Percentiles rank a stretch among this genome's conserved stretches.
phyloP scores from a whole-genome alignment of 108 stramenopile species.

The Nitzschia palea region DNA sequence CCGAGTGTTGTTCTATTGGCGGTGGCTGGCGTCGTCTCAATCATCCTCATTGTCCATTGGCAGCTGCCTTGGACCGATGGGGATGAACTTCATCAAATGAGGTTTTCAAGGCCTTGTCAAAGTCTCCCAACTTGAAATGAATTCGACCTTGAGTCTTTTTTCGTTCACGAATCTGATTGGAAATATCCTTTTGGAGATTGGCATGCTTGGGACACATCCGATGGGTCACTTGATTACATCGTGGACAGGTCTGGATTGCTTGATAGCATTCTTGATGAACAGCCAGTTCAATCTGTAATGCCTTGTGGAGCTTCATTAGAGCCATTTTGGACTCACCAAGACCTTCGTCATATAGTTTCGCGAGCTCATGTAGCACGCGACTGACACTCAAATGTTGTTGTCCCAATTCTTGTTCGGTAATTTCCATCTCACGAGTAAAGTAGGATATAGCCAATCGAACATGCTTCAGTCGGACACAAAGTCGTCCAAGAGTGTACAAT shows the following conservation, averaged over 20 bases:
- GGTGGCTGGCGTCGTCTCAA: no score
- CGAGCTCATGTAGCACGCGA: conserved; percentile 31
- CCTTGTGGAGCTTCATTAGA: conserved; percentile 31
- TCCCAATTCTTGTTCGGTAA: conserved; percentile 30
- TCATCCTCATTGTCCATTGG: no score
- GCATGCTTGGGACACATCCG: conserved; percentile 29
- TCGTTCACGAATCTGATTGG: conserved; percentile 35
- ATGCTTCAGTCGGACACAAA: conserved; percentile 22
- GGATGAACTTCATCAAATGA: conserved; percentile 27
- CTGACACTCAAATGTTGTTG: conserved; percentile 26
- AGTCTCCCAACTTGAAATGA: conserved; percentile 44
- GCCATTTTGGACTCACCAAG: conserved; percentile 31
- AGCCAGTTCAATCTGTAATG: conserved; percentile 28
- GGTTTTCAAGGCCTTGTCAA: conserved; percentile 33
- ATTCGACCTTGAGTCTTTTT: conserved; percentile 32
- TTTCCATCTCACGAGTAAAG: conserved; percentile 33
- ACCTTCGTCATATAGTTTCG: conserved; percentile 34
- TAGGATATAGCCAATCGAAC: conserved; percentile 28
- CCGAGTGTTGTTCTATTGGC: no score
- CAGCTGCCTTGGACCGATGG: no score
- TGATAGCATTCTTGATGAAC: conserved; percentile 25
- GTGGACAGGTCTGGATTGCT: conserved; percentile 3
- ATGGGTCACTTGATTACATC: conserved; percentile 19
- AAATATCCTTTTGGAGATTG: conserved; percentile 9
- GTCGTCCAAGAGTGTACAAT: conserved; percentile 28